Conservation (phyloP, 2,329 filamentous ascomycete genomes). For the Magnaporthiopsis rhizophila region DNA sequence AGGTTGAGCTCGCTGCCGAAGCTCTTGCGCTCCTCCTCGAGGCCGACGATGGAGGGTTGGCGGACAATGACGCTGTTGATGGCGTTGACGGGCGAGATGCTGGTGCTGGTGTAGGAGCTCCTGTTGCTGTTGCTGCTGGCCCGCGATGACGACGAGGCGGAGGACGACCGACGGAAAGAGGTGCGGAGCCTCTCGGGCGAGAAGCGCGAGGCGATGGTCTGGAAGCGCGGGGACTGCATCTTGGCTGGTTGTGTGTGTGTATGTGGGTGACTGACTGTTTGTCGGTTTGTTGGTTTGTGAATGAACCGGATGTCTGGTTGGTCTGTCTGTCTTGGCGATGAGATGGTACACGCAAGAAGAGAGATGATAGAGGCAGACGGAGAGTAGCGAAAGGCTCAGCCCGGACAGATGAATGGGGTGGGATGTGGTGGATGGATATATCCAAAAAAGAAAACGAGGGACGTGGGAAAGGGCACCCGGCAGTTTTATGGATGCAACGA, state of each 20-base stretch:
- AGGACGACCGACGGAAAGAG: conserved; percentile 44
- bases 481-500: conserved; percentile 1
- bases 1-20: conserved; percentile 47
- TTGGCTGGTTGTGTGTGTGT: conserved; percentile 15
- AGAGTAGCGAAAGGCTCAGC: conserved; percentile 1
- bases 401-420: neutral
- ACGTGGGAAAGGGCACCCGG: neutral
- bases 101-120: conserved; percentile 34
- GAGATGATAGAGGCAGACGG: neutral
- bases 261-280: neutral
- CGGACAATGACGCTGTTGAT: conserved; percentile 53
- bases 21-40: conserved; percentile 48
- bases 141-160: conserved; percentile 28
- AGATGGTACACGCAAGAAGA: neutral
- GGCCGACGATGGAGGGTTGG: conserved; percentile 48
- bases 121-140: conserved; percentile 32
- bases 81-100: conserved; percentile 36
- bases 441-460: conserved; percentile 4
- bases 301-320: neutral
- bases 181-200: conserved; percentile 36
- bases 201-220: conserved; percentile 42
- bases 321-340: neutral
- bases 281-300: neutral
- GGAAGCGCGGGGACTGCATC: conserved; percentile 42
- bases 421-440: neutral